Evolutionary conservation across 768 basidiomycete genomes (phyloP).

Genomic region (Hebeloma cylindrosporum): DNA sequence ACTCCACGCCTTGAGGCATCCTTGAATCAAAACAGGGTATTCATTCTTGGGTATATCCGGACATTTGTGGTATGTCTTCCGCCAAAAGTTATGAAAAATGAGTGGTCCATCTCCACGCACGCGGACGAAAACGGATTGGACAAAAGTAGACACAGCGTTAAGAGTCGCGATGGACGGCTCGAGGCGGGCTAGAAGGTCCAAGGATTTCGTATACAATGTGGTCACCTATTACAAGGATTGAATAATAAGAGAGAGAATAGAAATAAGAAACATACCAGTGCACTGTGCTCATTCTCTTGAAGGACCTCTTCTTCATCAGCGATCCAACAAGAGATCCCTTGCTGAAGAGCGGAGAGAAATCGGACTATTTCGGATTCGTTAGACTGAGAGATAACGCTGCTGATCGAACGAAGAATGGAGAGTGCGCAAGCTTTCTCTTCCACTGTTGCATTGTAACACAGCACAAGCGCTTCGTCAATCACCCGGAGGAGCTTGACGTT

Average conservation of each 20-base stretch:
- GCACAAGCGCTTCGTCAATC: conserved; percentile 11
- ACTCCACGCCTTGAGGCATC: conserved; percentile 45
- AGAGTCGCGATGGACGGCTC: conserved; percentile 44
- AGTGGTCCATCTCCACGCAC: conserved; percentile 50
- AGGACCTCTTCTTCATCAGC: conserved; percentile 44
- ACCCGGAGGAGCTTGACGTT: conserved; percentile 10
- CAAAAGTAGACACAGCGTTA: conserved; percentile 40
- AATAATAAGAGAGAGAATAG: not conserved
- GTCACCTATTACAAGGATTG: conserved; percentile 27
- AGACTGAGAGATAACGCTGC: conserved; percentile 30
- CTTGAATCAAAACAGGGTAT: conserved; percentile 45
- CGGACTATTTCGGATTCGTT: conserved; percentile 29
- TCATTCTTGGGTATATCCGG: conserved; percentile 31
- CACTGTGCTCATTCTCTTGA: conserved; percentile 43
- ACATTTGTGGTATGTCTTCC: conserved; percentile 49
- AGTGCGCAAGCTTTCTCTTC: conserved; percentile 26
- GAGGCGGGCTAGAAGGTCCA: conserved; percentile 38
- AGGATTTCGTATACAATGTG: conserved; percentile 44
- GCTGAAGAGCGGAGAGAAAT: conserved; percentile 36
- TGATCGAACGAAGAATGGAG: conserved; percentile 36
- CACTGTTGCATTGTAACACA: conserved; percentile 18
- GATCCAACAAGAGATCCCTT: conserved; percentile 52
- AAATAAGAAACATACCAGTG: conserved; percentile 38
- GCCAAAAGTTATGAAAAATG: conserved; percentile 60
- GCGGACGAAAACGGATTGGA: conserved; percentile 50